Evolutionary conservation across 2,329 filamentous ascomycete species (phyloP).

Genomic region (Cladosporium sp.): DNA sequence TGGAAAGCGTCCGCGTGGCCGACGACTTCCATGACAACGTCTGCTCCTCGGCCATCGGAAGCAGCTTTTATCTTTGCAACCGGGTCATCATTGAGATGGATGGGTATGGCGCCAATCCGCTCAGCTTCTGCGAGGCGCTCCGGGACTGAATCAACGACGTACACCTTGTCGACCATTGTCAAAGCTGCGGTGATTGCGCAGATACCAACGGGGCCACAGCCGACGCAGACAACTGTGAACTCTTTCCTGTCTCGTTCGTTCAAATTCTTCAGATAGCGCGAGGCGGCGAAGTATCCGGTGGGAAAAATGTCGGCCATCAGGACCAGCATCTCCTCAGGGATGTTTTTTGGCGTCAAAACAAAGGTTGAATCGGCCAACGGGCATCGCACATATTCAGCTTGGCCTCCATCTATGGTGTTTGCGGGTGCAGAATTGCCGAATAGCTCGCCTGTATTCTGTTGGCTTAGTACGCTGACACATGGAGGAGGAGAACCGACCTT

Average conservation of each 20-base stretch:
- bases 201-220: slow-evolving; percentile 75
- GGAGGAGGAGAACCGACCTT: slow-evolving; percentile 34
- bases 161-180: slow-evolving; percentile 31
- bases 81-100: slow-evolving; percentile 59
- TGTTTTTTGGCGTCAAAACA: slow-evolving; percentile 66
- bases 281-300: slow-evolving; percentile 74
- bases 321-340: slow-evolving; percentile 70
- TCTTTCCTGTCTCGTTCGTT: slow-evolving; percentile 55
- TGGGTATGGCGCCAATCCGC: slow-evolving; percentile 72
- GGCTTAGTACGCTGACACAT: neutral
- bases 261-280: slow-evolving; percentile 68
- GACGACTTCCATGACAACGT: slow-evolving; percentile 65
- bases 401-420: slow-evolving; percentile 30
- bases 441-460: slow-evolving; percentile 42
- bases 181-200: slow-evolving; percentile 54
- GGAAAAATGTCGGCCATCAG: slow-evolving; percentile 95
- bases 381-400: slow-evolving; percentile 56
- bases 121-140: slow-evolving; percentile 69
- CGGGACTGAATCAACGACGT: slow-evolving; percentile 54
- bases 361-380: slow-evolving; percentile 77
- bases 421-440: slow-evolving; percentile 28
- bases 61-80: slow-evolving; percentile 68
- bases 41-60: slow-evolving; percentile 76
- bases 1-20: slow-evolving; percentile 46
- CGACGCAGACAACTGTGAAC: slow-evolving; percentile 72